Percentiles rank a stretch among this genome's conserved stretches.
phyloP scores from a whole-genome alignment of 225 moss, liverwort and hornwort species.

The Sphagnum contortum region DNA sequence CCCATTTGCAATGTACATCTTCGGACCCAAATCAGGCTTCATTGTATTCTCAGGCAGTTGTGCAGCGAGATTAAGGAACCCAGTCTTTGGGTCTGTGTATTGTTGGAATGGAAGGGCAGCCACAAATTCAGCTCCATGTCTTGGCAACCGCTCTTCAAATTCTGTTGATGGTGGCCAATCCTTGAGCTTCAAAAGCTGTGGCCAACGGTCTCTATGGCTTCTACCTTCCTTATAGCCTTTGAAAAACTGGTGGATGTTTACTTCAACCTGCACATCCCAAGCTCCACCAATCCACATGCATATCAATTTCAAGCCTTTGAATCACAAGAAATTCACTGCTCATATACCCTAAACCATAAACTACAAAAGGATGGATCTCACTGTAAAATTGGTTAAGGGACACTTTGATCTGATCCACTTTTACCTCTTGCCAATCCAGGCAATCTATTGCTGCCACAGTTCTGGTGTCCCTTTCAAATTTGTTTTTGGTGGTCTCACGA shows the following conservation, averaged over 20 bases:
- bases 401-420: too few relatives aligned
- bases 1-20: slow-evolving; percentile 94
- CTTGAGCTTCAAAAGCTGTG: slow-evolving; percentile 90
- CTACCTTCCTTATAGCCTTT: slow-evolving; percentile 71
- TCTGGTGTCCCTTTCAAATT: slow-evolving; percentile 72
- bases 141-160: slow-evolving; percentile 87
- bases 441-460: slow-evolving; percentile 88
- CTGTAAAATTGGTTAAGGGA: too few relatives aligned
- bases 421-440: slow-evolving; percentile 92
- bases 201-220: slow-evolving; percentile 64
- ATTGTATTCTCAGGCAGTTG: slow-evolving; percentile 56
- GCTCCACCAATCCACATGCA: too few relatives aligned
- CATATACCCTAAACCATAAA: too few relatives aligned
- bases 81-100: slow-evolving; percentile 71
- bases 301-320: too few relatives aligned
- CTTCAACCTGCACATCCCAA: slow-evolving; percentile 55
- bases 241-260: slow-evolving; percentile 95
- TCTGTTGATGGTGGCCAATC: slow-evolving; percentile 90
- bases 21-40: slow-evolving; percentile 90
- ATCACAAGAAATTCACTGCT: too few relatives aligned
- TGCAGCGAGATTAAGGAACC: slow-evolving; percentile 76
- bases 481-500: slow-evolving; percentile 86
- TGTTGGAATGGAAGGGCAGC: slow-evolving; percentile 77
- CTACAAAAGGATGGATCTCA: too few relatives aligned
- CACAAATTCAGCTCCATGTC: slow-evolving; percentile 81